Base-by-base conservation (phyloP, 129 eudicot genomes). In the Ambrosia trifida region DNA sequence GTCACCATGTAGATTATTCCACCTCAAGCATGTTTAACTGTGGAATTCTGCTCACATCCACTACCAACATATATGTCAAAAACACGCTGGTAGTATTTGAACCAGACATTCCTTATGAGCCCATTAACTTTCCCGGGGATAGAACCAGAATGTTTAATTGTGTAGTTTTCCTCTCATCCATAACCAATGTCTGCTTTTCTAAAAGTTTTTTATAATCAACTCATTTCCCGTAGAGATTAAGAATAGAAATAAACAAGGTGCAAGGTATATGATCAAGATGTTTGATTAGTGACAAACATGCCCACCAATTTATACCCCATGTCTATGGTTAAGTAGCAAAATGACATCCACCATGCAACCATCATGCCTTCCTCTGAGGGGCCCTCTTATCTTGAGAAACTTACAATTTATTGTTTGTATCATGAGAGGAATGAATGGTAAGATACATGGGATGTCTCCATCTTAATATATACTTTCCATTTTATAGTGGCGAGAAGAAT, bases 381-480 rank as follows among this genome's bases (percentile, higher is more conserved):
- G 0, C 61, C 78, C 78, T 51, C 70, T 49, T 63, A 73, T 73
- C 78, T 35, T 63, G 70, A 73, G 17, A 24, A 49, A 33, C 3
- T 63, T 63, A 35, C 9, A 54, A 54, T 16, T 49, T 63, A 63
- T 49, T 73, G 45, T 32, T 32, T 62, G 70, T 33, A 73, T 51
- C 61, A 32, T 8, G 62, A 65, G 35, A 46, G 49, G 52, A 63
- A 63, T 73, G 64, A 63, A 73, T 35, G 70, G 70, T 35, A 49
- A 63, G 71, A 73, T 73, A 49, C 63, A 73, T 73, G 71, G 71
- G 71, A 73, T 73, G 71, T 73, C 78, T 73, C 78, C 40, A 19
- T 73, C 78, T 73, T 63, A 38, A 18, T 49, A 54, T 19, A 54
- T 19, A 13, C 68, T 62, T 72, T 73, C 63, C 38, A 47, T 61